Conservation (phyloP, 805 yeast genomes). For the Crinitomyces ghanaensis region DNA sequence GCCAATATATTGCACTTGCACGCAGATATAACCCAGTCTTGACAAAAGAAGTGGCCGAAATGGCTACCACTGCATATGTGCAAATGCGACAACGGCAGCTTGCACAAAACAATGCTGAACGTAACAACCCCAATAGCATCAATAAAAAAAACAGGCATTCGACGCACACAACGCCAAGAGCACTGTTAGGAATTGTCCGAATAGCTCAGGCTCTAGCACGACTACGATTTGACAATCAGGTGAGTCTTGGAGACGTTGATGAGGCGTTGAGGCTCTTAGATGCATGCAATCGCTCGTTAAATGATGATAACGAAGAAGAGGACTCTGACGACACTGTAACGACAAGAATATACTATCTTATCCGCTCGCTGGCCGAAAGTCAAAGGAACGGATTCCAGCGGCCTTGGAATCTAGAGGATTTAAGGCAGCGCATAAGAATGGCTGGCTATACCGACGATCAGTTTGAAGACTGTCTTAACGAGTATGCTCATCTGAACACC, state of each 20-base stretch:
- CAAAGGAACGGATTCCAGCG: constrained; percentile 27
- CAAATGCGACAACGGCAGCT: constrained; percentile 88
- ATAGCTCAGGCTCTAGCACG: constrained; percentile 92
- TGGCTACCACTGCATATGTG: constrained; percentile 76
- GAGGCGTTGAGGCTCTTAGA: constrained; percentile 83
- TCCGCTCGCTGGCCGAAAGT: constrained; percentile 45
- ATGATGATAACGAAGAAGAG: constrained; percentile 34
- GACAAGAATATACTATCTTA: constrained; percentile 60
- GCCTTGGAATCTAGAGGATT: constrained; percentile 34
- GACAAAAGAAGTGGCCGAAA: constrained; percentile 72
- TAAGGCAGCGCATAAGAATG: constrained; percentile 56
- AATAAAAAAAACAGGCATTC: too few relatives aligned
- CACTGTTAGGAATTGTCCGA: constrained; percentile 80
- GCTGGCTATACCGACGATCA: constrained; percentile 79
- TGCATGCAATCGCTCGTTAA: constrained; percentile 78
- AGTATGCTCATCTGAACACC: constrained; percentile 58
- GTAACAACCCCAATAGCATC: too few relatives aligned
- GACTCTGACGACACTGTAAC: constrained; percentile 46
- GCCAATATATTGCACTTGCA: constrained; percentile 83
- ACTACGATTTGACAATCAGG: constrained; percentile 65
- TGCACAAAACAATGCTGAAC: constrained; percentile 54
- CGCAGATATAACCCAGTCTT: constrained; percentile 77
- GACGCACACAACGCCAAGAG: constrained; percentile 91
- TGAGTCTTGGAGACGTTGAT: constrained; percentile 74
- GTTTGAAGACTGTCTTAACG: constrained; percentile 60